phyloP scores from a whole-genome alignment of 768 basidiomycete species.

The Tricholoma saponaceum region DNA sequence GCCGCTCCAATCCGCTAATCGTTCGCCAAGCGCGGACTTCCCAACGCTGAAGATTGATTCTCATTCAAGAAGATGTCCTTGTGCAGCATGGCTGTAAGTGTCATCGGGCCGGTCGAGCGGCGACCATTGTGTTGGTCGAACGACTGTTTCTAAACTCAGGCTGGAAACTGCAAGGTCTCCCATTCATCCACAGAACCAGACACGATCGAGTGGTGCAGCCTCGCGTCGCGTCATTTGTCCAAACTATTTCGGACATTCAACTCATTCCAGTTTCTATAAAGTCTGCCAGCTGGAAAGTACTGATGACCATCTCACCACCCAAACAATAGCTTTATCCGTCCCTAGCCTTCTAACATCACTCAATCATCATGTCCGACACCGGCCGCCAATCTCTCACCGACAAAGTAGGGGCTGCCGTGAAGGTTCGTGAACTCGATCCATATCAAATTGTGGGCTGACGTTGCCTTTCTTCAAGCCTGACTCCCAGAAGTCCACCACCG shows the following conservation, averaged over 20 bases:
- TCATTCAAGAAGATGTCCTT: too few species aligned
- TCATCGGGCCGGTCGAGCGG: neutral
- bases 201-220: neutral
- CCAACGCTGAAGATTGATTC: neutral
- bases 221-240: neutral
- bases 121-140: neutral
- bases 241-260: neutral
- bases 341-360: neutral
- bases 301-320: neutral
- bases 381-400: conserved; percentile 57
- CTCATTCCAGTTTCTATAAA: neutral
- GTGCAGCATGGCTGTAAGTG: neutral
- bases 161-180: neutral
- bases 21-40: neutral
- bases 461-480: conserved; percentile 39
- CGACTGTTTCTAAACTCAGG: neutral
- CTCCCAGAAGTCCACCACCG: conserved; percentile 50
- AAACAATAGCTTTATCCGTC: neutral
- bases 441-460: neutral
- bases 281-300: neutral
- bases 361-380: conserved; percentile 47
- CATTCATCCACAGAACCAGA: conserved; percentile 1
- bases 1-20: neutral
- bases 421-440: conserved; percentile 29
- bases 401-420: conserved; percentile 46